A percentile compares a stretch with the other conserved stretches of the same genome.
Evolutionary conservation across 331 rosid genomes (phyloP).

Genomic region (Telfairia occidentalis): DNA sequence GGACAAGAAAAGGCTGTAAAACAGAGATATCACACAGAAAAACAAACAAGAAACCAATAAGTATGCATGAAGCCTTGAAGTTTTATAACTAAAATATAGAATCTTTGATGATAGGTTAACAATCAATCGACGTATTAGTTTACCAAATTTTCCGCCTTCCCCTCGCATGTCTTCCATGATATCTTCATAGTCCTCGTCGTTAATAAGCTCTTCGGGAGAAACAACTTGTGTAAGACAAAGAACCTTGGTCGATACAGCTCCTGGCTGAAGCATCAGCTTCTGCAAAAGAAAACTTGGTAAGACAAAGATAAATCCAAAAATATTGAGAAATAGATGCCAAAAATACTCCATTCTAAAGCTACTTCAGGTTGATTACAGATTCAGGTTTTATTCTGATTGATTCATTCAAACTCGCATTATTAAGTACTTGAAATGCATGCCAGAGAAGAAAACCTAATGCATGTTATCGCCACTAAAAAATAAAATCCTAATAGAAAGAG

Average conservation of each 20-base stretch:
- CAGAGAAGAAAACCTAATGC: background rate
- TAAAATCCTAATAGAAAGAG: no score
- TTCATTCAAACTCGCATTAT: background rate
- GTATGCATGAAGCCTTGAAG: slow-evolving; percentile 11
- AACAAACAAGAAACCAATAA: slow-evolving; percentile 27
- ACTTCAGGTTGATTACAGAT: background rate
- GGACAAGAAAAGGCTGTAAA: slow-evolving; percentile 68
- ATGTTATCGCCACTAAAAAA: background rate
- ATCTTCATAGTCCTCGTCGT: slow-evolving; percentile 83
- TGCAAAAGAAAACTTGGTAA: slow-evolving; percentile 18
- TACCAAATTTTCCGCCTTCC: slow-evolving; percentile 92
- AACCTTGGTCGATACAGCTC: slow-evolving; percentile 59
- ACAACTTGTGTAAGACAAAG: slow-evolving; percentile 83
- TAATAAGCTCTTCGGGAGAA: slow-evolving; percentile 75
- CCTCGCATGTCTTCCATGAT: slow-evolving; percentile 86
- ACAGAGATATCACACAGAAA: slow-evolving; percentile 45
- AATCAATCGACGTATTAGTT: background rate
- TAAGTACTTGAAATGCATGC: background rate
- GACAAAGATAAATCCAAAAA: background rate
- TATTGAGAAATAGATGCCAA: background rate
- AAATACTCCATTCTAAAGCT: background rate
- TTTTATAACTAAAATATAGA: background rate
- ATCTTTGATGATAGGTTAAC: background rate
- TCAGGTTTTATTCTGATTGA: background rate
- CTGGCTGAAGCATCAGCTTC: slow-evolving; percentile 88